Conservation (phyloP, 192 early-diverging fungal species). For the Rhizoclosmatium globosum region DNA sequence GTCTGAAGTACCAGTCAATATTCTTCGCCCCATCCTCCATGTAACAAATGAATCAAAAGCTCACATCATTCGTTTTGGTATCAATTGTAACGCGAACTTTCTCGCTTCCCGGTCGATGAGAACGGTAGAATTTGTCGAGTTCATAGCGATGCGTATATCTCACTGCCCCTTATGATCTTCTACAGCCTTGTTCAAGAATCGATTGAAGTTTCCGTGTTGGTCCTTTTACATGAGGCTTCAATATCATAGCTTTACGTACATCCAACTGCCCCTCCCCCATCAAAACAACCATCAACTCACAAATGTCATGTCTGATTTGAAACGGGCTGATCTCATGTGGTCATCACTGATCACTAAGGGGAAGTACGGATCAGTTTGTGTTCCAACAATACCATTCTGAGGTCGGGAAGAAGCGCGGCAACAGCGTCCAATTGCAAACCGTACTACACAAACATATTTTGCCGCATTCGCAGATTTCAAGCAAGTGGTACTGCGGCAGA, state of each 20-base stretch:
- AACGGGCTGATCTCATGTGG: slow-evolving; percentile 52
- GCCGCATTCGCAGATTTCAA: too few relatives aligned
- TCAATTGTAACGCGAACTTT: slow-evolving; percentile 44
- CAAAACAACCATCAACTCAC: slow-evolving; percentile 34
- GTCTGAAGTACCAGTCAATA: slow-evolving; percentile 17
- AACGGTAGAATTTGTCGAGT: slow-evolving; percentile 66
- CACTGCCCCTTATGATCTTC: slow-evolving; percentile 48
- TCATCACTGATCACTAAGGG: neutral
- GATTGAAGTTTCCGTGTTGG: slow-evolving; percentile 88
- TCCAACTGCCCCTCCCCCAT: neutral
- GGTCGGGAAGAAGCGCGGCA: too few relatives aligned
- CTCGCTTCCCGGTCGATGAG: slow-evolving; percentile 1
- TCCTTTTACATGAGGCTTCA: slow-evolving; percentile 42
- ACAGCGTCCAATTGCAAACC: too few relatives aligned
- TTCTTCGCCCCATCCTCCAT: too few relatives aligned
- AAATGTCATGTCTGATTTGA: slow-evolving; percentile 88
- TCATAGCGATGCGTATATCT: slow-evolving; percentile 80
- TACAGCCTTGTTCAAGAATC: slow-evolving; percentile 77
- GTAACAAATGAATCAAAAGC: neutral
- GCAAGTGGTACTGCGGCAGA: too few relatives aligned
- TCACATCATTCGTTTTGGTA: slow-evolving; percentile 45
- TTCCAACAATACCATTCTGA: too few relatives aligned
- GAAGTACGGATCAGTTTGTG: too few relatives aligned
- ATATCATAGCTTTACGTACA: slow-evolving; percentile 1
- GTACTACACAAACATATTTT: too few relatives aligned